phyloP scores from a whole-genome alignment of 2,329 filamentous ascomycete species.

The Ilyonectria sp. region DNA sequence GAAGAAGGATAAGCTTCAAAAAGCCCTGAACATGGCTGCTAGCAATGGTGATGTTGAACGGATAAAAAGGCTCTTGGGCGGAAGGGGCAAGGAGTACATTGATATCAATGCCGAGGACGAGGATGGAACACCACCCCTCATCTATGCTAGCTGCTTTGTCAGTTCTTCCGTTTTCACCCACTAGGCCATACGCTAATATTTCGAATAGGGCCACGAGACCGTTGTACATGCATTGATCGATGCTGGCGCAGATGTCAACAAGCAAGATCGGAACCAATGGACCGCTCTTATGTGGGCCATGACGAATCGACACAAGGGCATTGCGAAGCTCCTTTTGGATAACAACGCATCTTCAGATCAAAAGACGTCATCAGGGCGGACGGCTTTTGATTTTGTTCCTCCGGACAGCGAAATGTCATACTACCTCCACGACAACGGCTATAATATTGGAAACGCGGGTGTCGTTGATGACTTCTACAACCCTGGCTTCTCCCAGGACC shows the following conservation, averaged over 20 bases:
- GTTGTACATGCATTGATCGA: conserved; percentile 89
- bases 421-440: conserved; percentile 95
- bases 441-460: conserved; percentile 86
- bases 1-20: conserved; percentile 87
- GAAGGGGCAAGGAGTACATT: conserved; percentile 81
- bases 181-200: conserved; percentile 19
- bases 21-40: conserved; percentile 92
- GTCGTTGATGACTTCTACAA: conserved; percentile 94
- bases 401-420: conserved; percentile 97
- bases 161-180: conserved; percentile 51
- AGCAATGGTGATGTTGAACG: conserved; percentile 94
- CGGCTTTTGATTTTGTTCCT: conserved; percentile 94
- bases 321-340: conserved; percentile 92
- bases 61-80: conserved; percentile 81
- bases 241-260: conserved; percentile 90
- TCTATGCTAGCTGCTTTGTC: conserved; percentile 98
- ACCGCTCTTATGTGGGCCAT: conserved; percentile 99
- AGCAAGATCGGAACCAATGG: conserved; percentile 97
- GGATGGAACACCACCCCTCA: conserved; percentile 95
- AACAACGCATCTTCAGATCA: conserved; percentile 96
- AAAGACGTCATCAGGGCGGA: conserved; percentile 93
- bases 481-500: conserved; percentile 90
- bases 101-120: conserved; percentile 92
- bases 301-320: conserved; percentile 97
- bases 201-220: conserved; percentile 82